Base-by-base conservation (phyloP, 495 filamentous ascomycete genomes). In the Trichocladium uniseriatum region DNA sequence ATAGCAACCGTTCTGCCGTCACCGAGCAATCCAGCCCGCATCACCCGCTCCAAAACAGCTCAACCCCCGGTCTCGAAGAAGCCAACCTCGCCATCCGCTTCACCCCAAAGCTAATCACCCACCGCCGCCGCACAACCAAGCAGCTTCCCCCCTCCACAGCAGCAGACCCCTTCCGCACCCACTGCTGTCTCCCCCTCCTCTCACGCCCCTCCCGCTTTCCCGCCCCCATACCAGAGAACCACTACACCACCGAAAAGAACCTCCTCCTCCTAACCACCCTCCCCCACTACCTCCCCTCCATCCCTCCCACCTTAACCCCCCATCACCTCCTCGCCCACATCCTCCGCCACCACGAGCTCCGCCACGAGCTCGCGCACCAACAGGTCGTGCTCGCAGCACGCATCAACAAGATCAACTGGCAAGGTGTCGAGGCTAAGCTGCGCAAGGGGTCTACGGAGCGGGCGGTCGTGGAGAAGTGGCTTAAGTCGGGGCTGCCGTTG, bases 371-470 rank as follows among this genome's bases (percentile, higher is more conserved):
- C 2, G 16, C 38, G 3, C 11, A 22, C 15, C 15, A 7, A 6
- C 1, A 27, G 7, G 24, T 46, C 1, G n/a, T 2, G 5, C 11
- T 50, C 27, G 52, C 40, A 4, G 19, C 11, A 18, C 16, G 35
- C 24, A 14, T 28, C 37, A 45, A 45, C 10, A 15, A 10, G 35
- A 5, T 54, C 4, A 39, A 54, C 27, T 50, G 52, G 46, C 9
- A 8, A 1, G 46, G 52, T 0, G 40, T 45, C 1, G 32, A 45
- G 28, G 18, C n/a, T 1, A 45, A 39, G 40, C n/a, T 43, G 10
- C 15, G 31, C 5, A 2, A 9, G 11, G 22, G 40, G 22, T 50
- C 22, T 32, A 27, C 14, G 14, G 9, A 8, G 16, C 10, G 18
- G 29, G 27, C 13, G 16, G 41, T 9, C 24, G 10, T 16, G 6